Percentiles rank a stretch among this genome's conserved stretches.
Conservation (phyloP, 768 basidiomycete genomes). For the Mycena epipterygia region DNA sequence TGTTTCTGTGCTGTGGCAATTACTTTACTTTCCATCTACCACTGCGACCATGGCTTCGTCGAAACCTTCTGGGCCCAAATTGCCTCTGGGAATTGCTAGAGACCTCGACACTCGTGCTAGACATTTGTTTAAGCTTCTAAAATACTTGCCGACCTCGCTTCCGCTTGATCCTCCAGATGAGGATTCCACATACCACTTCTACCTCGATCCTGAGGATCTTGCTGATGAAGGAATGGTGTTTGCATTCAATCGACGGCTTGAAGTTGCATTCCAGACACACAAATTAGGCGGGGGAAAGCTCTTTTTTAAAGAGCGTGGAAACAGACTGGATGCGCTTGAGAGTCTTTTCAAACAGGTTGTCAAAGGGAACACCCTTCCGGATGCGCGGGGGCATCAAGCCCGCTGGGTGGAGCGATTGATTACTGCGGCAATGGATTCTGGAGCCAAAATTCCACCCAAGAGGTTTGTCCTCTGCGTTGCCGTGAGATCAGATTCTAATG, state of each 20-base stretch:
- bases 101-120: no score
- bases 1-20: no score
- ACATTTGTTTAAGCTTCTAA: no score
- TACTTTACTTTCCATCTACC: no score
- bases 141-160: no score
- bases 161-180: background rate
- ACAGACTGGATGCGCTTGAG: background rate
- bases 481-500: no score
- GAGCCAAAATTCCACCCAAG: conserved; percentile 1
- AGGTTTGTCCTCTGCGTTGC: background rate
- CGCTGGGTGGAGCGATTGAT: conserved; percentile 3
- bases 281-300: background rate
- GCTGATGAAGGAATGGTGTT: background rate
- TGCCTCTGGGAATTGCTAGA: no score
- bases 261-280: conserved; percentile 5
- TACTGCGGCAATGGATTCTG: background rate
- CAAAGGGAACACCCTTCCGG: background rate
- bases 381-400: background rate
- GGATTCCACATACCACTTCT: conserved; percentile 5
- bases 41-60: no score
- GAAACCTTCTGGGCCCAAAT: no score
- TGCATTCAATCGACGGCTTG: conserved; percentile 8
- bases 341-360: background rate
- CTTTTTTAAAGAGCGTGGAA: conserved; percentile 3
- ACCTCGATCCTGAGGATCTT: conserved; percentile 1